These are phyloP conservation scores for Jamesozyma rosinii DNA, from an alignment of 805 yeast species.

Conservation along the genomic window DNA sequence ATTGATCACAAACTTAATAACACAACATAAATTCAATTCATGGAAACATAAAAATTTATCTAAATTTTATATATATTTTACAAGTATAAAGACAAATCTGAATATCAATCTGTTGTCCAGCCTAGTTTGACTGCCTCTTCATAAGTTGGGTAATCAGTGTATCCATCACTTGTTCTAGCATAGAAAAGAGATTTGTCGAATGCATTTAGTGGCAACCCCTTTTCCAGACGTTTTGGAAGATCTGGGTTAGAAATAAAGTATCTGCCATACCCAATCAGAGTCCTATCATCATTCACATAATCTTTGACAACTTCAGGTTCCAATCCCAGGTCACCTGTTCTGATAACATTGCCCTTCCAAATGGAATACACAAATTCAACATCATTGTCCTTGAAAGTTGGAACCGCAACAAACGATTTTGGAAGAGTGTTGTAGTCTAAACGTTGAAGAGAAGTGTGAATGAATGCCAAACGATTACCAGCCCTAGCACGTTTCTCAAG, in stretches of 20 bases:
- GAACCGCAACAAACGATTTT: conserved; percentile 9
- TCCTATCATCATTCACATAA: conserved; percentile 33
- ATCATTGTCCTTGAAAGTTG: conserved; percentile 22
- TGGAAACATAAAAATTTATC: not conserved
- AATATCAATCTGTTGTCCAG: conserved; percentile 7
- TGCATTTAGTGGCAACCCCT: conserved; percentile 33
- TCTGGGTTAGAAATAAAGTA: conserved; percentile 49
- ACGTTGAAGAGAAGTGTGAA: conserved; percentile 41
- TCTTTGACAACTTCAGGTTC: conserved; percentile 24
- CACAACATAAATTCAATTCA: not conserved
- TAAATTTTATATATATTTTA: no score
- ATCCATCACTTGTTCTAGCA: conserved; percentile 30
- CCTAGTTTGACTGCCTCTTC: conserved; percentile 18
- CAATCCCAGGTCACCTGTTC: conserved; percentile 33
- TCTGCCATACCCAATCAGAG: conserved; percentile 40
- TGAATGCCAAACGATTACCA: conserved; percentile 34
- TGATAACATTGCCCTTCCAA: conserved; percentile 38
- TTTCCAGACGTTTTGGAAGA: conserved; percentile 35
- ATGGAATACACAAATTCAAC: conserved; percentile 35
- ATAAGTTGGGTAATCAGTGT: conserved; percentile 35
- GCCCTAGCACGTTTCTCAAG: conserved; percentile 31
- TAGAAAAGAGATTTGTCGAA: conserved; percentile 46
- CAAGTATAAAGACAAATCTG: no score
- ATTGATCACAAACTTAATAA: not conserved
- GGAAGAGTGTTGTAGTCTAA: conserved; percentile 8